Base-by-base conservation (phyloP, 257 asterid genomes). In the Salvia splendens region DNA sequence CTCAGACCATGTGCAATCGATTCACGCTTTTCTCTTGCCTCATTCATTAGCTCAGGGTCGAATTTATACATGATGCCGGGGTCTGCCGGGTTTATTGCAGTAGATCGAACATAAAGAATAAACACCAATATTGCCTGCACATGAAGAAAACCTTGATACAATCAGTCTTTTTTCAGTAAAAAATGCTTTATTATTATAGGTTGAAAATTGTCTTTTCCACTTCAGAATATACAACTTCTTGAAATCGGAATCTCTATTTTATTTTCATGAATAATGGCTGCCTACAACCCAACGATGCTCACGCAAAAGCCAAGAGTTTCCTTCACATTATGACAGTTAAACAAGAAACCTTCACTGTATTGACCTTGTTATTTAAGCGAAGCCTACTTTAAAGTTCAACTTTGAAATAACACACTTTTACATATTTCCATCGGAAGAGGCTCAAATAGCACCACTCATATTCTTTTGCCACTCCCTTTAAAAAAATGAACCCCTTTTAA, bases 81-180 rank as follows among this genome's bases (percentile, higher is more conserved):
- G 74, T 91, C 99, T 16, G 99, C 97, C 11, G 99, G 99, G 81
- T 94, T 94, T 74, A 94, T 94, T 66, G 99, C 99, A 57, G 99
- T 94, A 63, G 83, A 81, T 48, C 99, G 91, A 65, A 80, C 97
- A 74, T 94, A 94, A 24, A 94, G 91, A 80, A 91, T 73, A 80
- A 94, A 94, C 38, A 94, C 99, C 68, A 81, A 76, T 46, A 88
- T 79, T 45, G 92, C 99, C 99, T 94, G 86, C 84, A 82, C 78
- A 72, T 40, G 56, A 71, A 67, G 48, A 61, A 67, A 49, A 59
- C 52, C 48, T 53, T 45, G 17, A 55, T 62, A 53, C 38, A 10
- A 20, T 61, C 67, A 41, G 53, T 43, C 36, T 20, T 14, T 55
- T 47, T 58, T 35, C n/a, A 3, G 43, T 30, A 10, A 30, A 6